Evolutionary conservation across 106 monocot species (phyloP).

Genomic region (Allium cepa): DNA sequence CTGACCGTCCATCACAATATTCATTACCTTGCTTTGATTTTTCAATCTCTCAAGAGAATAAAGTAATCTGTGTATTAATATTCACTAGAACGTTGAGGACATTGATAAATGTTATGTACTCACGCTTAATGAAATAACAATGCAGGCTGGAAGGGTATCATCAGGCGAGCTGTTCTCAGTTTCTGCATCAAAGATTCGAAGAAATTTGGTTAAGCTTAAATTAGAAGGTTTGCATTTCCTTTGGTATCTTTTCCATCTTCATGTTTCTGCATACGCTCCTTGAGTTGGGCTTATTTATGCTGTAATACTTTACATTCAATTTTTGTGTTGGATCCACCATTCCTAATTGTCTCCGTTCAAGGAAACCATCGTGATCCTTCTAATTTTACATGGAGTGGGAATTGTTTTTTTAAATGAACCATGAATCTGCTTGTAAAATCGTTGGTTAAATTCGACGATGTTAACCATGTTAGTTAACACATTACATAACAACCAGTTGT

Average conservation of each 20-base stretch:
- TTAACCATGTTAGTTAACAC: too few relatives aligned
- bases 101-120: background rate
- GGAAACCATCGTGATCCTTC: too few relatives aligned
- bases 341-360: too few relatives aligned
- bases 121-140: slow-evolving; percentile 9
- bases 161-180: slow-evolving; percentile 56
- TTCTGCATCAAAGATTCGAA: slow-evolving; percentile 63
- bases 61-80: slow-evolving; percentile 34
- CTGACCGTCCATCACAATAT: slow-evolving; percentile 32
- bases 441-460: too few relatives aligned
- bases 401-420: too few relatives aligned
- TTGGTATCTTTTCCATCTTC: background rate
- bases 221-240: slow-evolving; percentile 43
- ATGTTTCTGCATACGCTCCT: background rate
- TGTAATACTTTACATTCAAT: too few relatives aligned
- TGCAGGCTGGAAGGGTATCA: slow-evolving; percentile 41
- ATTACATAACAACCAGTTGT: too few relatives aligned
- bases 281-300: background rate
- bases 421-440: too few relatives aligned
- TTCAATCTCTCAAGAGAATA: slow-evolving; percentile 80
- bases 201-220: slow-evolving; percentile 27
- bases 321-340: too few relatives aligned
- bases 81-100: slow-evolving; percentile 1
- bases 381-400: too few relatives aligned
- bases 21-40: slow-evolving; percentile 74